Base-by-base conservation (phyloP, 805 yeast species). In the Wickerhamomyces subpelliculosus region DNA sequence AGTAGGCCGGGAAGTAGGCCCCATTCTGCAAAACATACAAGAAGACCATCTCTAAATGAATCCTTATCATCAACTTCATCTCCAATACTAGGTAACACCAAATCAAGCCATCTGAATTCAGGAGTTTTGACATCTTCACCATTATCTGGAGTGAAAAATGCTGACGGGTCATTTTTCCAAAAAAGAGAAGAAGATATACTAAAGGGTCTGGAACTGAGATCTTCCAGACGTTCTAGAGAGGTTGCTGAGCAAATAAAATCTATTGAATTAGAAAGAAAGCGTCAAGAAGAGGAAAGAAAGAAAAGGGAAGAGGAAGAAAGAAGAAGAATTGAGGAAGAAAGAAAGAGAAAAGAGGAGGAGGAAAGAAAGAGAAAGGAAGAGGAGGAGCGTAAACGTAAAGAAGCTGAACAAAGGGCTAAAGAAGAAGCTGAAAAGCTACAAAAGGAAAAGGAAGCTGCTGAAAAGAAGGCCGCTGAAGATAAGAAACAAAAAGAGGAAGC, bases 391-490 rank as follows among this genome's bases (percentile, higher is more conserved):
- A 24, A 46, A 39, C 40, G 35, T 27, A 52, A 48, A 46, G 54
- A 47, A 47, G 58, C 58, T 37, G 51, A 36, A 51, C 37, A 32
- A 23, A 46, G 49, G 32, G 44, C 42, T 13, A 44, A 52, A 37
- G 49, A 44, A 28, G 52, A 49, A 30, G 49, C 45, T 20, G 41
- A 46, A 42, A 27, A 37, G 32, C 34, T 41, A 42, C 36, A 30
- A 8, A 33, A 36, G 22, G 36, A 40, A 8, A 44, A 45, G 30
- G 26, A 13, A 29, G 46, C 33, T 45, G 58, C 30, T n/a, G 23
- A 29, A 12, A 32, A 59, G 49, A 41, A 31, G 30, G 27, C 27
- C n/a, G 27, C 38, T 33, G 36, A 42, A 43, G 36, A 30, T 19
- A 14, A 13, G 7, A 33, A 37, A 23, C 34, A 38, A 11, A 29